Conservation (phyloP, 768 basidiomycete genomes). For the Sporobolomyces phaffii region DNA sequence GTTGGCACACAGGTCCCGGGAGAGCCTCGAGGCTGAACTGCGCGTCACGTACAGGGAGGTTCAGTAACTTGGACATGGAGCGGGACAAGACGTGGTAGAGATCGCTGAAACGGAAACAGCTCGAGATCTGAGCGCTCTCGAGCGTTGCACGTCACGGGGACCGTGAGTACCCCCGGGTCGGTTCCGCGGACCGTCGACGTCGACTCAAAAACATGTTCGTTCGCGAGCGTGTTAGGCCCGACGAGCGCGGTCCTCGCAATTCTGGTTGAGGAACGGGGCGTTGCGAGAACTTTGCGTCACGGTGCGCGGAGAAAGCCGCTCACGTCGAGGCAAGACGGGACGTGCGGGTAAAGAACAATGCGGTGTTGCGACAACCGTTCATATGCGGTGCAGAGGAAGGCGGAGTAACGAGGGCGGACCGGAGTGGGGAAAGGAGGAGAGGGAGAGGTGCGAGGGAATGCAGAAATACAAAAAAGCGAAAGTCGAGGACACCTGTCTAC, state of each 20-base stretch:
- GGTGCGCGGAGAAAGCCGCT: too few relatives aligned
- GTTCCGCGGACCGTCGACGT: too few relatives aligned
- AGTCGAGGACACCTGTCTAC: not conserved
- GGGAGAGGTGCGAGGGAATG: too few relatives aligned
- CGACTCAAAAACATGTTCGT: too few relatives aligned
- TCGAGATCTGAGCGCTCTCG: not conserved
- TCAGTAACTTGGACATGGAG: not conserved
- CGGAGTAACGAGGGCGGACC: not conserved
- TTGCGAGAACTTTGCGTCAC: too few relatives aligned
- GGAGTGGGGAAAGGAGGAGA: not conserved
- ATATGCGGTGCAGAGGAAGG: not conserved
- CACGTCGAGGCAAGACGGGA: too few relatives aligned
- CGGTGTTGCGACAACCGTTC: conserved; percentile 15
- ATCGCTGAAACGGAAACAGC: not conserved
- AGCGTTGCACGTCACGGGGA: too few relatives aligned
- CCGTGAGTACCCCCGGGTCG: too few relatives aligned
- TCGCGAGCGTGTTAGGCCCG: too few relatives aligned
- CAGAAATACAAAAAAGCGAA: not conserved
- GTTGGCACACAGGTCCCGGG: not conserved
- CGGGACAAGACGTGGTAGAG: too few relatives aligned
- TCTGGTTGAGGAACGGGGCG: too few relatives aligned
- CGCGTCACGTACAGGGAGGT: not conserved
- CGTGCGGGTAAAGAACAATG: not conserved
- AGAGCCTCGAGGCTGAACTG: not conserved
- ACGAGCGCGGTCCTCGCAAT: too few relatives aligned